Evolutionary conservation across 176 grass and related monocot species (phyloP).

Genomic region (Rhynchospora pubera): DNA sequence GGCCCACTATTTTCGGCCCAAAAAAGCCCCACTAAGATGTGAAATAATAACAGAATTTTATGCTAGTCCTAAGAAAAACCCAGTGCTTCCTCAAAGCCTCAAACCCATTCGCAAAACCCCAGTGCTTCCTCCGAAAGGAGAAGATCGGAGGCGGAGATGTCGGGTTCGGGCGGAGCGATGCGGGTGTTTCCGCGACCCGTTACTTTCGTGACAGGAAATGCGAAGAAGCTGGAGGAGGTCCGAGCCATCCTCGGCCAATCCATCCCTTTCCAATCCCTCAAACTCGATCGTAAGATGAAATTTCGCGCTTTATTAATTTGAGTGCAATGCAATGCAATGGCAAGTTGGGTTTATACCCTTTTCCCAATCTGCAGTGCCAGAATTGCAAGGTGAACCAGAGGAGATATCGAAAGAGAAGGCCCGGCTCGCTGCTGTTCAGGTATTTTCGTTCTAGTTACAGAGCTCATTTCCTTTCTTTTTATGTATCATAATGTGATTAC

Average conservation of each 20-base stretch:
- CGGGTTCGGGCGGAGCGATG: constrained; percentile 28
- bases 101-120: not conserved
- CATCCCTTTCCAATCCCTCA: constrained; percentile 89
- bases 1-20: too few relatives aligned
- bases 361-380: constrained; percentile 54
- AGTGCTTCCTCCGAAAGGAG: not conserved
- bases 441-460: constrained; percentile 20
- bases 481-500: not conserved
- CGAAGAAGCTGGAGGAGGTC: constrained; percentile 97
- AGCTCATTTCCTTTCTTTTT: not conserved
- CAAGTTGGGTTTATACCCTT: not conserved
- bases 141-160: constrained; percentile 26
- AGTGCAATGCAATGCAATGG: not conserved
- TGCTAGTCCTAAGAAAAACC: not conserved
- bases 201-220: constrained; percentile 94
- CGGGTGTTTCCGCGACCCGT: constrained; percentile 66
- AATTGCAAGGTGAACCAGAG: constrained; percentile 93
- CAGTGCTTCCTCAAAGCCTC: not conserved
- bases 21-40: too few relatives aligned
- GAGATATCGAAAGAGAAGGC: constrained; percentile 98
- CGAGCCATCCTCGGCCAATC: constrained; percentile 73
- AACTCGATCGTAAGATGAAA: constrained; percentile 56
- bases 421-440: constrained; percentile 66
- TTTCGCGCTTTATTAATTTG: not conserved
- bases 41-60: too few relatives aligned